phyloP scores from a whole-genome alignment of 306 rosid species.

The Elaeagnus macrophylla region DNA sequence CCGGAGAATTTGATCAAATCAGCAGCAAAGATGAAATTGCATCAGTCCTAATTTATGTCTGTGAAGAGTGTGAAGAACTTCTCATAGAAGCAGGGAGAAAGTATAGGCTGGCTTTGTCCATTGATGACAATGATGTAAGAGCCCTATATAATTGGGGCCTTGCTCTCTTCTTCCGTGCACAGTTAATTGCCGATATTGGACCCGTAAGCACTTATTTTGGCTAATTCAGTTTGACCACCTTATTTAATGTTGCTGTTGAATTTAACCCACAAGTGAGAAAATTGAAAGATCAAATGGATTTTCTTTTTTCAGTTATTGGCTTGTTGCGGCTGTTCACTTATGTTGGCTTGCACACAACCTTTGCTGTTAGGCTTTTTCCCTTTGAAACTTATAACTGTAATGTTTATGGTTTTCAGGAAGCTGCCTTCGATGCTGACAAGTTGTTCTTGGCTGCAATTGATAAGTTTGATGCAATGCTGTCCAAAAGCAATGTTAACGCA shows the following conservation, averaged over 20 bases:
- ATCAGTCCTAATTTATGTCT: conserved; percentile 50
- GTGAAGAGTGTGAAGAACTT: conserved; percentile 91
- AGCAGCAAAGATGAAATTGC: conserved; percentile 49
- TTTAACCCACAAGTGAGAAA: no score
- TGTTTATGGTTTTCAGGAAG: conserved; percentile 48
- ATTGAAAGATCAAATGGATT: no score
- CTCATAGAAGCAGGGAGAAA: conserved; percentile 91
- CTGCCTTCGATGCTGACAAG: conserved; percentile 84
- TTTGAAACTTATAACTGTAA: conserved; percentile 11
- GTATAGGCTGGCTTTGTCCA: conserved; percentile 80
- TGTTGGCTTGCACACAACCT: no score
- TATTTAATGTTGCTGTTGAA: no score
- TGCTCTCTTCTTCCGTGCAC: conserved; percentile 92
- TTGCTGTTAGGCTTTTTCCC: conserved; percentile 1
- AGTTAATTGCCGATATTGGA: conserved; percentile 82
- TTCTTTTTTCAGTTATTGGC: no score
- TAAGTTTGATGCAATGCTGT: conserved; percentile 86
- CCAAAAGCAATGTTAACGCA: conserved; percentile 73
- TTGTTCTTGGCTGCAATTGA: conserved; percentile 95
- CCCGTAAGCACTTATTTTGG: conserved; percentile 43
- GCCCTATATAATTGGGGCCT: conserved; percentile 98
- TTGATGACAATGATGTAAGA: conserved; percentile 69
- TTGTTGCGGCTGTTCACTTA: background rate
- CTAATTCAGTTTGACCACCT: no score
- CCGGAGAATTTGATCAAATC: conserved; percentile 36